phyloP scores from a whole-genome alignment of 257 asterid genomes.

The Solanum etuberosum region DNA sequence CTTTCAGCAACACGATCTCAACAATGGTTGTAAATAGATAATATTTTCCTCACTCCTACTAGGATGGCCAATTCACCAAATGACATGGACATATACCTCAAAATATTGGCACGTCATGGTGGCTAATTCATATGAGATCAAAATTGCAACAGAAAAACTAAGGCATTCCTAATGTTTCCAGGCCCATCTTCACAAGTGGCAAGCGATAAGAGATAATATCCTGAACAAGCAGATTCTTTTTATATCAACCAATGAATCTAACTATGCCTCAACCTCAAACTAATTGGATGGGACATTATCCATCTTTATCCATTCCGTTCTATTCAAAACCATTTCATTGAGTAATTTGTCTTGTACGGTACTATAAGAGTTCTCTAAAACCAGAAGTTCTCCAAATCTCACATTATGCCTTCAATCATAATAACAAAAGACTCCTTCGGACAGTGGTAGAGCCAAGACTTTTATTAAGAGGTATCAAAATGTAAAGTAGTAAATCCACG shows the following conservation, averaged over 20 bases:
- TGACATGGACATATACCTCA: neutral
- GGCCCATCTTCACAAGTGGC: neutral
- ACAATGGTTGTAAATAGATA: neutral
- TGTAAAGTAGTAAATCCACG: too few relatives aligned
- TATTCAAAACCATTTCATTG: neutral
- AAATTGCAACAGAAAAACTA: neutral
- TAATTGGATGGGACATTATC: neutral
- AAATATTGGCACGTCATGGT: neutral
- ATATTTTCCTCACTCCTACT: neutral
- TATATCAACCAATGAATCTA: neutral
- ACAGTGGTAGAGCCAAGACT: too few relatives aligned
- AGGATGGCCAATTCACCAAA: neutral
- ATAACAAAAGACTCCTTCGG: neutral
- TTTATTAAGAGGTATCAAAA: too few relatives aligned
- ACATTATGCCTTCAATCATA: neutral
- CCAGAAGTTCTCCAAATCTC: neutral
- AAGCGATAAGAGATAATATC: neutral
- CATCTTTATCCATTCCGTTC: neutral
- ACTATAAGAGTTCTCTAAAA: neutral
- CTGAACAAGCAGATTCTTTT: neutral
- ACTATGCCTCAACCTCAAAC: neutral
- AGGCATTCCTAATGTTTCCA: neutral
- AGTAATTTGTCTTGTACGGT: neutral
- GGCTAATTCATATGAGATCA: neutral
- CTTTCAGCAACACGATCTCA: neutral